Evolutionary conservation across 2,329 filamentous ascomycete genomes (phyloP).

Genomic region (Lasiodiplodia sp.): DNA sequence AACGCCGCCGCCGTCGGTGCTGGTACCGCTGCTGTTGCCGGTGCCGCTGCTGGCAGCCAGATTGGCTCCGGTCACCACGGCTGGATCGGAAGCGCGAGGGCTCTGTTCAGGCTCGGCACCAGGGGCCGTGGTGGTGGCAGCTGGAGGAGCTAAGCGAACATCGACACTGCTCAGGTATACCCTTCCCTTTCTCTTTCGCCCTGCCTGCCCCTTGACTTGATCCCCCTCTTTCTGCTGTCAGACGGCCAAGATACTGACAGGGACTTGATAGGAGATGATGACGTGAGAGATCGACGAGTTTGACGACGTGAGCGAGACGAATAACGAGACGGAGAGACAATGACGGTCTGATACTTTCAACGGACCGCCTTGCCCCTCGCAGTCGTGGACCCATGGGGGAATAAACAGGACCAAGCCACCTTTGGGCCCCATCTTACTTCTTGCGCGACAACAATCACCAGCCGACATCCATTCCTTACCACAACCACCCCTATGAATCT

Average conservation of each 20-base stretch:
- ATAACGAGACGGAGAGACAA: conserved; percentile 23
- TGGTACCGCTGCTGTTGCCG: conserved; percentile 17
- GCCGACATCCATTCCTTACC: conserved; percentile 4
- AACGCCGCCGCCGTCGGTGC: conserved; percentile 12
- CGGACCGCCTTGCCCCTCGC: not conserved
- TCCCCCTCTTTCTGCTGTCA: not conserved
- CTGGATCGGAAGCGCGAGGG: conserved; percentile 25
- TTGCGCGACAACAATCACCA: conserved; percentile 10
- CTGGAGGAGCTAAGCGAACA: conserved; percentile 5
- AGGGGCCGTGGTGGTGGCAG: conserved; percentile 28
- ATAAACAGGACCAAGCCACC: not conserved
- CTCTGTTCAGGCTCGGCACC: conserved; percentile 23
- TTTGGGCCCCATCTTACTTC: conserved; percentile 23
- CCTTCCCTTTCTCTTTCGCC: not conserved
- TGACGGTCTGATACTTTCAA: not conserved
- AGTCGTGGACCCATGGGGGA: conserved; percentile 18
- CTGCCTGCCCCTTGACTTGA: not conserved
- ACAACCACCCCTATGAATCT: not conserved
- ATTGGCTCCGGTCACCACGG: conserved; percentile 2
- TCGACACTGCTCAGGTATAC: not conserved
- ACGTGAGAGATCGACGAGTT: not conserved
- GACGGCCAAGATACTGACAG: not conserved
- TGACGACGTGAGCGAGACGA: conserved; percentile 12
- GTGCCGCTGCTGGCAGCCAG: conserved; percentile 8
- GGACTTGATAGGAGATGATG: conserved; percentile 1